These are phyloP conservation scores for Saturnispora gosingensis DNA, from an alignment of 805 yeast genomes.

Conservation along the genomic window DNA sequence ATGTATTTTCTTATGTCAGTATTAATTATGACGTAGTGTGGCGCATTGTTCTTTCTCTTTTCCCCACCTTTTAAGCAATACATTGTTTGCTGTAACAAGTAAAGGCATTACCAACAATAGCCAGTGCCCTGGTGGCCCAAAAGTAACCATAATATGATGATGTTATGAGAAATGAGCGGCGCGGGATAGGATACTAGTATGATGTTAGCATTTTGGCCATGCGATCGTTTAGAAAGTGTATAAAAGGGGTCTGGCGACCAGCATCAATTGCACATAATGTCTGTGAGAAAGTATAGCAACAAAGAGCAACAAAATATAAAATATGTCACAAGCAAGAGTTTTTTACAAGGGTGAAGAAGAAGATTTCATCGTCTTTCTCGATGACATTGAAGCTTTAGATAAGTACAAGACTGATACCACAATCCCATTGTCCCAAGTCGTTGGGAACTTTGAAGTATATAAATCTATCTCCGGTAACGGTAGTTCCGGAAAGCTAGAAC, in stretches of 20 bases:
- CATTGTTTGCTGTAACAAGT: neutral
- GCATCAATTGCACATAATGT: neutral
- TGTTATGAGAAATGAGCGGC: neutral
- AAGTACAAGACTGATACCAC: conserved; percentile 43
- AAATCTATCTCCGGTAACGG: conserved; percentile 51
- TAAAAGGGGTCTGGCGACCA: neutral
- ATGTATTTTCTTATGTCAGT: no score
- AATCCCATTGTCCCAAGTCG: conserved; percentile 51
- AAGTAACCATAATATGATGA: neutral
- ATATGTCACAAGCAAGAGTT: conserved; percentile 33
- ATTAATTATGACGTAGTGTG: neutral
- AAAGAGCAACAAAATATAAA: neutral
- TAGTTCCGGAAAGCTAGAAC: conserved; percentile 59
- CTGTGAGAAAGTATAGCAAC: neutral
- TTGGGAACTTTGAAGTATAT: conserved; percentile 59
- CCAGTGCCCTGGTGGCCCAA: neutral
- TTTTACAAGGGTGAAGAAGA: conserved; percentile 56
- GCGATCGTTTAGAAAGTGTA: neutral
- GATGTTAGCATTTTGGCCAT: neutral
- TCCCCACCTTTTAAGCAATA: neutral
- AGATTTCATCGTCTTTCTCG: conserved; percentile 61
- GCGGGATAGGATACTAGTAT: neutral
- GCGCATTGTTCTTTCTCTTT: neutral
- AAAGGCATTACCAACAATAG: neutral
- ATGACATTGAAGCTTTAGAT: conserved; percentile 39